Percentiles rank a stretch among this genome's conserved stretches.
Evolutionary conservation across 768 basidiomycete genomes (phyloP).

Genomic region (Boletus subcaerulescens): DNA sequence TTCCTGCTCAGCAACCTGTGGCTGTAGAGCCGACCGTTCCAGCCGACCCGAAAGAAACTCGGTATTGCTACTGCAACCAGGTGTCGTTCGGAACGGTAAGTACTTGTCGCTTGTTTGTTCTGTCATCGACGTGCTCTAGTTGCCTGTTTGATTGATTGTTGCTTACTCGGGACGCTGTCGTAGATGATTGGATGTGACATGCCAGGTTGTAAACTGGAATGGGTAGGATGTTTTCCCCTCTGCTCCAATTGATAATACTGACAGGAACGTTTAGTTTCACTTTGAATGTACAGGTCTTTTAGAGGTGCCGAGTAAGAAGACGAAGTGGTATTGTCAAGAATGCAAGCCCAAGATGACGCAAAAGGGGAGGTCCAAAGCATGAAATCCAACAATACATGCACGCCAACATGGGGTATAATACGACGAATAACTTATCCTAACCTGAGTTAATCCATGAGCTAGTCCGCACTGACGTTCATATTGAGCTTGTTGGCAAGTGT

Average conservation of each 20-base stretch:
- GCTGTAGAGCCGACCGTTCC: conserved; percentile 17
- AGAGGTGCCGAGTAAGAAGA: conserved; percentile 52
- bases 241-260: not conserved
- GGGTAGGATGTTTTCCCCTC: conserved; percentile 52
- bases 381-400: not conserved
- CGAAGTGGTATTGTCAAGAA: conserved; percentile 71
- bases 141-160: not conserved
- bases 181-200: conserved; percentile 89
- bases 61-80: conserved; percentile 82
- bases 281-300: conserved; percentile 61
- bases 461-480: conserved; percentile 41
- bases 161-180: not conserved
- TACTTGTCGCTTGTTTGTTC: conserved; percentile 3
- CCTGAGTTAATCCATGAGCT: not conserved
- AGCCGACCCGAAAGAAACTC: conserved; percentile 47
- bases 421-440: conserved; percentile 15
- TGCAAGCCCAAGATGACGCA: conserved; percentile 44
- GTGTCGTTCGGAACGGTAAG: conserved; percentile 78
- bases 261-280: conserved; percentile 55
- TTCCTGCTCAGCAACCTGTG: conserved; percentile 30
- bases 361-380: conserved; percentile 33
- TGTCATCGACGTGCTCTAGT: not conserved
- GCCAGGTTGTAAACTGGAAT: conserved; percentile 69
- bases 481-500: conserved; percentile 79
- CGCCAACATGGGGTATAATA: conserved; percentile 14